Evolutionary conservation across 2,329 filamentous ascomycete species (phyloP).

Genomic region (Didymella exigua): DNA sequence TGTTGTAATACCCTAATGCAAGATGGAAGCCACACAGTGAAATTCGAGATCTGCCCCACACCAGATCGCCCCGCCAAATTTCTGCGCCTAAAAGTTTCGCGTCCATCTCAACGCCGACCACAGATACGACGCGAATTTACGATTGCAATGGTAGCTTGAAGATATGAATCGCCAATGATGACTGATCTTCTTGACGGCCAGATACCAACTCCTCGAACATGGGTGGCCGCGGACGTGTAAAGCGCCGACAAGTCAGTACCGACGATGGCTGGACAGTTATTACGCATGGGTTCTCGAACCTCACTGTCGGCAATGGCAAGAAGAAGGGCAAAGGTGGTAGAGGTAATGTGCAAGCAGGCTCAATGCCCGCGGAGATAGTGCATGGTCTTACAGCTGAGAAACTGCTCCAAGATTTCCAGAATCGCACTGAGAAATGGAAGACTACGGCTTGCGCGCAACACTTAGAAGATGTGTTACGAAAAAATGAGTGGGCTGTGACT

Average conservation of each 20-base stretch:
- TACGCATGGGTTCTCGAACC: conserved; percentile 32
- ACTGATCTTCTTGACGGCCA: not conserved
- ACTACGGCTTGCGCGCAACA: conserved; percentile 30
- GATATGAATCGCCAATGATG: conserved; percentile 8
- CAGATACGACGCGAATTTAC: not conserved
- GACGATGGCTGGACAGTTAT: conserved; percentile 48
- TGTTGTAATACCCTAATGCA: not conserved
- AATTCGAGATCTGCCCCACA: conserved; percentile 6
- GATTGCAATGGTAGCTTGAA: not conserved
- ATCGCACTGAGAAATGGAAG: conserved; percentile 32
- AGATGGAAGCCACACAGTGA: not conserved
- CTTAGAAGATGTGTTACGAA: conserved; percentile 20
- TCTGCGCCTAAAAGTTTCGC: not conserved
- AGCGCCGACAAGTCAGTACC: conserved; percentile 36
- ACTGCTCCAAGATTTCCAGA: conserved; percentile 29
- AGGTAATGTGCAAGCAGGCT: conserved; percentile 5
- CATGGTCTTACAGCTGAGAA: conserved; percentile 34
- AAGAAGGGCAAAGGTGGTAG: conserved; percentile 2
- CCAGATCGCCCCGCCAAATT: not conserved
- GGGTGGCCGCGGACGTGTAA: conserved; percentile 31
- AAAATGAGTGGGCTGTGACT: conserved; percentile 20
- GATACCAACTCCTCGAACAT: not conserved
- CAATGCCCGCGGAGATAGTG: conserved; percentile 25
- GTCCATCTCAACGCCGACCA: not conserved
- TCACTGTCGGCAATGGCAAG: conserved; percentile 15